Conservation (phyloP, 2,329 filamentous ascomycete genomes). For the Myriosclerotinia scirpicola region DNA sequence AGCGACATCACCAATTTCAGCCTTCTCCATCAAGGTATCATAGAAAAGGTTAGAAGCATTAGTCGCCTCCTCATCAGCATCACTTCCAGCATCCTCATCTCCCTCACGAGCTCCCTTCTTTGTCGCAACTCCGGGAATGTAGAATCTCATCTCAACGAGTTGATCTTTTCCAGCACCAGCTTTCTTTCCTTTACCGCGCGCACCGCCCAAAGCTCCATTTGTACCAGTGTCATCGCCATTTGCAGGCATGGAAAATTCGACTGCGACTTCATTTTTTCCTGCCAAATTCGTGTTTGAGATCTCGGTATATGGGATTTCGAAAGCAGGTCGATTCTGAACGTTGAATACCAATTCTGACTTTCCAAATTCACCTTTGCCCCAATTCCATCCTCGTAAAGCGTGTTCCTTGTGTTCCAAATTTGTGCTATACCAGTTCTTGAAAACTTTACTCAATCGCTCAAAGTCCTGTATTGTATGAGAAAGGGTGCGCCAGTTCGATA, state of each 20-base stretch:
- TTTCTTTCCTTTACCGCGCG: slow-evolving; percentile 78
- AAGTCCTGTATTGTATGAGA: slow-evolving; percentile 61
- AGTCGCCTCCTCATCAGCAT: slow-evolving; percentile 72
- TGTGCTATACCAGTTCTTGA: slow-evolving; percentile 98
- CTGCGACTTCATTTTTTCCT: slow-evolving; percentile 94
- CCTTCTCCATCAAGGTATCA: slow-evolving; percentile 96
- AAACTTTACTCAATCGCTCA: slow-evolving; percentile 85
- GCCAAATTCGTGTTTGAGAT: slow-evolving; percentile 97
- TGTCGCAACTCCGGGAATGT: slow-evolving; percentile 87
- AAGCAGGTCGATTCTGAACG: slow-evolving; percentile 93
- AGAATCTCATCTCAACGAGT: slow-evolving; percentile 97
- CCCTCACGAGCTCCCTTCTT: slow-evolving; percentile 65
- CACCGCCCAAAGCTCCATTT: slow-evolving; percentile 72
- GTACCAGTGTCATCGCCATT: slow-evolving; percentile 71
- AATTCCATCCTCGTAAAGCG: slow-evolving; percentile 95
- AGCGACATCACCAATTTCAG: slow-evolving; percentile 98
- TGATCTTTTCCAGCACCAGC: slow-evolving; percentile 87
- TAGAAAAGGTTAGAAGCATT: slow-evolving; percentile 98
- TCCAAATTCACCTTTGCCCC: slow-evolving; percentile 96
- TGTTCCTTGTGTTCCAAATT: slow-evolving; percentile 92
- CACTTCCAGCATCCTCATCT: slow-evolving; percentile 70
- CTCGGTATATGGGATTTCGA: slow-evolving; percentile 95
- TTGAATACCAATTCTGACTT: slow-evolving; percentile 96
- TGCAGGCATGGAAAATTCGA: slow-evolving; percentile 81
- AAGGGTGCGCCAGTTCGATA: slow-evolving; percentile 15